Evolutionary conservation across 257 asterid species (phyloP).

Genomic region (Primulina huaijiensis): DNA sequence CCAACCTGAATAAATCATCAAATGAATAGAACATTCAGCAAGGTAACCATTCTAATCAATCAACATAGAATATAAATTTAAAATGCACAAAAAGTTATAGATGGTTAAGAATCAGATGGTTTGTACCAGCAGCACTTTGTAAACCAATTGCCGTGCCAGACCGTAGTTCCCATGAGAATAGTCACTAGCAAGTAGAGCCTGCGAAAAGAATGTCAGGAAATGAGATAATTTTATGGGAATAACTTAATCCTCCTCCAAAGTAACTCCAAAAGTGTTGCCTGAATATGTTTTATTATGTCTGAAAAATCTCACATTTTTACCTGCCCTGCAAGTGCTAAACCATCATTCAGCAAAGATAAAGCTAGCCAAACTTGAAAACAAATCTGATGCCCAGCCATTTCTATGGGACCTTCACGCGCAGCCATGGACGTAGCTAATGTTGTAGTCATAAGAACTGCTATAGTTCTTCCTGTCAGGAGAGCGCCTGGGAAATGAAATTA

Average conservation of each 20-base stretch:
- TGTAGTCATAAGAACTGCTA: conserved; percentile 71
- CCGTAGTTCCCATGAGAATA: conserved; percentile 78
- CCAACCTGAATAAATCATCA: conserved; percentile 52
- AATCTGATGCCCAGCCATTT: conserved; percentile 91
- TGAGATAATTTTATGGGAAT: not conserved
- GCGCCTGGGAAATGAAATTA: conserved; percentile 54
- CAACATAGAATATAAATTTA: not conserved
- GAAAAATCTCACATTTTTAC: conserved; percentile 31
- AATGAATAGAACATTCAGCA: conserved; percentile 9
- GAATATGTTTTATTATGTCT: not conserved
- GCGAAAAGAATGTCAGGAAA: conserved; percentile 26
- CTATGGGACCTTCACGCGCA: conserved; percentile 71
- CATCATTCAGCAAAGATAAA: conserved; percentile 88
- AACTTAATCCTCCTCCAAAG: not conserved
- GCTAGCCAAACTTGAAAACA: conserved; percentile 96
- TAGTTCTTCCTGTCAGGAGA: conserved; percentile 72
- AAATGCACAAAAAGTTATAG: not conserved
- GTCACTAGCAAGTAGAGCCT: conserved; percentile 88
- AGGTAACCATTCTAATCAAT: conserved; percentile 14
- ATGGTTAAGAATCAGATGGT: conserved; percentile 18
- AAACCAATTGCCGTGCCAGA: conserved; percentile 68
- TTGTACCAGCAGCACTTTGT: conserved; percentile 76
- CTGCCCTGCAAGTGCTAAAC: conserved; percentile 97
- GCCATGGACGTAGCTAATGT: conserved; percentile 93
- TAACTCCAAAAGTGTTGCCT: not conserved